Evolutionary conservation across 73 alveolate genomes (phyloP).

Genomic region (Breviolum minutum): DNA sequence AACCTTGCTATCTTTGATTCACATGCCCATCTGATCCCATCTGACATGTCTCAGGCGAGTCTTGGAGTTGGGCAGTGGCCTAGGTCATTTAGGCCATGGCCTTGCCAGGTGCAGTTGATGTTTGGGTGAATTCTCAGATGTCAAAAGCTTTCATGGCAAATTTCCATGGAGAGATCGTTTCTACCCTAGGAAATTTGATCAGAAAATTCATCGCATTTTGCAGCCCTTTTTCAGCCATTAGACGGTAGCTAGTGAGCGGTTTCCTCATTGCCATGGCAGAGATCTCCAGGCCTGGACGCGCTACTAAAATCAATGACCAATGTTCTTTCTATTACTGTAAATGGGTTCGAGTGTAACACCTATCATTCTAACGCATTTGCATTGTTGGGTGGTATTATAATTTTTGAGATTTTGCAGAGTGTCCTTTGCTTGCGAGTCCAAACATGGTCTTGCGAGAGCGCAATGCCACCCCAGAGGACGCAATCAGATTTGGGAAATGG

Average conservation of each 20-base stretch:
- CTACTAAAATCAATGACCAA: too few species aligned
- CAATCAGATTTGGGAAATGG: neutral
- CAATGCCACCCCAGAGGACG: slow-evolving; percentile 66
- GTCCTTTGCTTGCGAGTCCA: slow-evolving; percentile 1
- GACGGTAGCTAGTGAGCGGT: slow-evolving; percentile 5
- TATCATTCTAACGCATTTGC: too few species aligned
- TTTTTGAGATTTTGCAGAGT: too few species aligned
- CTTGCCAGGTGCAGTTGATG: slow-evolving; percentile 23
- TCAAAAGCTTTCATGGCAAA: neutral
- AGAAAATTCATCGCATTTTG: too few species aligned
- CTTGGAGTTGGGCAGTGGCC: slow-evolving; percentile 89
- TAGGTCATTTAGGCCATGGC: slow-evolving; percentile 89
- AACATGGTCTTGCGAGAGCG: slow-evolving; percentile 64
- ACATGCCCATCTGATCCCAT: too few species aligned
- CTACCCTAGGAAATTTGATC: too few species aligned
- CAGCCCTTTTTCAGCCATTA: slow-evolving; percentile 9
- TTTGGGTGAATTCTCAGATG: neutral
- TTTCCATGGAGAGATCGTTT: neutral
- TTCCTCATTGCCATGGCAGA: neutral
- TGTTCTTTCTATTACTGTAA: too few species aligned
- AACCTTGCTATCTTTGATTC: neutral
- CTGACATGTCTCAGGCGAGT: slow-evolving; percentile 30
- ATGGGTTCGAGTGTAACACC: too few species aligned
- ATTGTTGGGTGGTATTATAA: too few species aligned
- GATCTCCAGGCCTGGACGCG: neutral